Conservation (phyloP, 495 filamentous ascomycete species). For the Clohesyomyces aquaticus region DNA sequence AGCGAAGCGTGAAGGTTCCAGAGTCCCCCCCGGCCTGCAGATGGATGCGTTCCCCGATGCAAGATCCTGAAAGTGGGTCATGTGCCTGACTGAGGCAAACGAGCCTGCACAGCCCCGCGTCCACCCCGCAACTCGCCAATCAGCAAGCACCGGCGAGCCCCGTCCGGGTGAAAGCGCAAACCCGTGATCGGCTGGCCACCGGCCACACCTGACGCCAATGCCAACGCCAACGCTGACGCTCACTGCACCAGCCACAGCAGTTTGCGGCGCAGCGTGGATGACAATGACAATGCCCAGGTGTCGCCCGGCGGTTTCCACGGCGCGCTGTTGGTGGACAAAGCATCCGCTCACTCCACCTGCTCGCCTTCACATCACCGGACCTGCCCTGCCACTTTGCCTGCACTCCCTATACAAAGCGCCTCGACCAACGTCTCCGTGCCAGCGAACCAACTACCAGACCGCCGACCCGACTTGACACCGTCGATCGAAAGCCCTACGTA, state of each 20-base stretch:
- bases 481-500: constrained; percentile 26
- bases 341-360: constrained; percentile 29
- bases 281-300: constrained; percentile 13
- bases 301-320: no score
- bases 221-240: no score
- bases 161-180: no score
- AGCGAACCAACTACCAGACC: constrained; percentile 18
- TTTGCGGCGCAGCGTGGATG: constrained; percentile 16
- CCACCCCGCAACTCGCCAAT: background rate
- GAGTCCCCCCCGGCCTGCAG: background rate
- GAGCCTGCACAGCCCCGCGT: no score
- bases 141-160: background rate
- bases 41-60: no score
- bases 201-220: no score
- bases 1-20: background rate
- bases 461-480: constrained; percentile 3
- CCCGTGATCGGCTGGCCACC: no score
- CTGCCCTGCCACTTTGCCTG: constrained; percentile 11
- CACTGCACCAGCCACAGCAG: constrained; percentile 19
- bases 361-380: constrained; percentile 23
- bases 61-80: no score
- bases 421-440: no score
- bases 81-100: no score
- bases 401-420: no score
- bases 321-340: no score